Percentiles rank a stretch among this genome's conserved stretches.
Evolutionary conservation across 768 basidiomycete species (phyloP).

Genomic region (Serendipita sp.): DNA sequence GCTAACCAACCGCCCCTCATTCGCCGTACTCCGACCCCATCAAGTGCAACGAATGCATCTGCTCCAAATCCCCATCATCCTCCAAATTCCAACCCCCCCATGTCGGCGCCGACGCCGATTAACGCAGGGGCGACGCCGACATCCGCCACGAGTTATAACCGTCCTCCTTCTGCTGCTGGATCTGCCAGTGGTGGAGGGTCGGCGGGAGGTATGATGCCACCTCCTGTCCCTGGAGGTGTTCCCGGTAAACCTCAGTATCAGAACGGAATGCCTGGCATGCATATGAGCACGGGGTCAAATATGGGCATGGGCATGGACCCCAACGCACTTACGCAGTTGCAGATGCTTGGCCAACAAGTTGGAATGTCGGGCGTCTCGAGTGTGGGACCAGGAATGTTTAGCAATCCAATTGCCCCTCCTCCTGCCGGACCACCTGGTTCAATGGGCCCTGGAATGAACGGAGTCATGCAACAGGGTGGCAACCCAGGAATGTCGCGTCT

Average conservation of each 20-base stretch:
- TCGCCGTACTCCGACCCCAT: no score
- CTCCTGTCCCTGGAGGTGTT: background rate
- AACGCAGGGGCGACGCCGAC: background rate
- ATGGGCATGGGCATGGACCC: constrained; percentile 13
- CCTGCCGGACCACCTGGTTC: background rate
- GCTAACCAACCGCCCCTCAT: no score
- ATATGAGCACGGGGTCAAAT: background rate
- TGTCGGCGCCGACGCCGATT: no score
- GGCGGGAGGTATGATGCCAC: background rate
- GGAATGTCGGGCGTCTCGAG: constrained; percentile 11
- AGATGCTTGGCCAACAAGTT: constrained; percentile 12
- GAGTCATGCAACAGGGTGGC: background rate
- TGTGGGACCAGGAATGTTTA: background rate
- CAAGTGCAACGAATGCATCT: no score
- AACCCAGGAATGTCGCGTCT: background rate
- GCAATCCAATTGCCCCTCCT: background rate
- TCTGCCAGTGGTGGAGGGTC: background rate
- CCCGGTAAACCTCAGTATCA: background rate
- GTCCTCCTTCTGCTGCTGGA: background rate
- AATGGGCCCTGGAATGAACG: background rate
- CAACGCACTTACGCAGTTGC: constrained; percentile 12
- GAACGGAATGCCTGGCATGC: background rate
- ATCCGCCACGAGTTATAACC: background rate
- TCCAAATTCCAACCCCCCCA: no score
- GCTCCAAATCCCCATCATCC: no score